phyloP scores from a whole-genome alignment of 805 yeast species.

The Kurtzmaniella fragi region DNA sequence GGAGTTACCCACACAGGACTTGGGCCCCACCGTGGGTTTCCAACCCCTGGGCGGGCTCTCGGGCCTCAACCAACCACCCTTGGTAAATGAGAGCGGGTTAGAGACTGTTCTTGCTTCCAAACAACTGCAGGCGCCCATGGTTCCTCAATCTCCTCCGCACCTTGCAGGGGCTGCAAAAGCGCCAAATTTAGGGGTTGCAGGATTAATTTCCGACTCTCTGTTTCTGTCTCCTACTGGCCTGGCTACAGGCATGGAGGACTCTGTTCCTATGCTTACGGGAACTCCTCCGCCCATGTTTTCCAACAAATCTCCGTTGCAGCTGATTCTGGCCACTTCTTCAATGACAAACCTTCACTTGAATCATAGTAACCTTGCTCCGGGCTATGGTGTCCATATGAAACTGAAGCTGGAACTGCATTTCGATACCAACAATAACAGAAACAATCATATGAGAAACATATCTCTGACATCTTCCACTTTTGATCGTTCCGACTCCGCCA shows the following conservation, averaged over 20 bases:
- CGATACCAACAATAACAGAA: conserved; percentile 4
- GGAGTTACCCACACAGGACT: too few relatives aligned
- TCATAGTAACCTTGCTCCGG: not conserved
- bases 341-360: conserved; percentile 28
- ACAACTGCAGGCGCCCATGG: too few relatives aligned
- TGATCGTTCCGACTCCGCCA: conserved; percentile 22
- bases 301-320: not conserved
- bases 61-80: not conserved
- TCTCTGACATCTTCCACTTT: conserved; percentile 35
- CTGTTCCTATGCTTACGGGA: not conserved
- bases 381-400: not conserved
- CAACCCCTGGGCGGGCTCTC: not conserved
- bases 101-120: too few relatives aligned
- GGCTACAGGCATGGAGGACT: not conserved
- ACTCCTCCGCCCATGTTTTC: conserved; percentile 25
- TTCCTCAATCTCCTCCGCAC: too few relatives aligned
- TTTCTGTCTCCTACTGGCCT: not conserved
- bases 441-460: conserved; percentile 28
- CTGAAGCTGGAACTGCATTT: not conserved
- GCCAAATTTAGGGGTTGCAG: too few relatives aligned
- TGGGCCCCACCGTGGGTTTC: too few relatives aligned
- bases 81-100: too few relatives aligned
- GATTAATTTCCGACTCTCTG: not conserved
- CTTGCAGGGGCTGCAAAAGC: too few relatives aligned
- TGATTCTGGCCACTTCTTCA: conserved; percentile 27